phyloP scores from a whole-genome alignment of 441 rosid genomes.

The Bocquillonia castaneifolia region DNA sequence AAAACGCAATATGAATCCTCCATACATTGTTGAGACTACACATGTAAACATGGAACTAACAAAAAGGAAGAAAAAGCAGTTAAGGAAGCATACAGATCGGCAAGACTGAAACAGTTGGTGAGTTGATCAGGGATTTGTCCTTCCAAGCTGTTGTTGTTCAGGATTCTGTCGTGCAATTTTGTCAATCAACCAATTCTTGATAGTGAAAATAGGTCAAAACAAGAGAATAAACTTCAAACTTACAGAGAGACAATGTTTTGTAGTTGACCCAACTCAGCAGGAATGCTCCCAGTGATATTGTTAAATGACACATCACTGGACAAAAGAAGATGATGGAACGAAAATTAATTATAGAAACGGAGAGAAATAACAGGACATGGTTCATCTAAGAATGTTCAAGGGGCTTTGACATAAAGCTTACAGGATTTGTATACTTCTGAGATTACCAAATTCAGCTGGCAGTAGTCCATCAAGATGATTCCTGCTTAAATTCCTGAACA shows the following conservation, averaged over 20 bases:
- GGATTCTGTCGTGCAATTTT: constrained; percentile 39
- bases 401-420: constrained; percentile 23
- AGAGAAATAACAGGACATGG: neutral
- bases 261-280: constrained; percentile 73
- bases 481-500: constrained; percentile 62
- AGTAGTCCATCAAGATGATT: constrained; percentile 57
- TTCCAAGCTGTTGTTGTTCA: constrained; percentile 63
- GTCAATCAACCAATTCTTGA: neutral
- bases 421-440: constrained; percentile 71
- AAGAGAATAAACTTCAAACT: constrained; percentile 20
- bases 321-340: neutral
- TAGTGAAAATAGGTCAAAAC: neutral
- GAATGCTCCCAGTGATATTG: constrained; percentile 56
- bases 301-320: constrained; percentile 75
- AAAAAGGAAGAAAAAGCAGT: neutral
- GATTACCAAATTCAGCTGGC: constrained; percentile 81
- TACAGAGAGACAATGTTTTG: constrained; percentile 76
- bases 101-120: constrained; percentile 69
- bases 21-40: neutral
- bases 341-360: neutral
- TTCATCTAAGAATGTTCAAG: neutral
- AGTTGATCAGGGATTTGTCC: constrained; percentile 83
- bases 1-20: neutral
- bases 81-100: constrained; percentile 41
- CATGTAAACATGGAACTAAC: too few species aligned